Evolutionary conservation across 345 rosid genomes (phyloP).

Genomic region (Dipteronia sinensis): DNA sequence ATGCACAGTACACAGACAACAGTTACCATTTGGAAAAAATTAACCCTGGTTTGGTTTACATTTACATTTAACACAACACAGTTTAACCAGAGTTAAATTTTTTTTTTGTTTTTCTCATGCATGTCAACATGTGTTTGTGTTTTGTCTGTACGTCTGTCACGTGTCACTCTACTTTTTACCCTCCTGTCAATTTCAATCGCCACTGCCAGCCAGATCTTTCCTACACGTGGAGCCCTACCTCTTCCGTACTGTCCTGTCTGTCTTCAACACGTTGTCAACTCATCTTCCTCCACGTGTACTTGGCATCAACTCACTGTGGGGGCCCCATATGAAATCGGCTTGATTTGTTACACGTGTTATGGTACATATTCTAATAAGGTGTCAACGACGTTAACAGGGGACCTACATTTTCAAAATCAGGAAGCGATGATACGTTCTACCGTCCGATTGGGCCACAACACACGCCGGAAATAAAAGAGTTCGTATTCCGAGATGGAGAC

Average conservation of each 20-base stretch:
- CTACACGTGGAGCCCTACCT: constrained; percentile 21
- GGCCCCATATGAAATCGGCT: neutral
- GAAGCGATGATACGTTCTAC: constrained; percentile 18
- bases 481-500: constrained; percentile 23
- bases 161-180: constrained; percentile 2
- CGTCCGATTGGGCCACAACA: constrained; percentile 27
- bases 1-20: neutral
- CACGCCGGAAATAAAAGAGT: constrained; percentile 22
- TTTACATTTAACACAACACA: no score
- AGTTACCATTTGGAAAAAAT: neutral
- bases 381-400: constrained; percentile 23
- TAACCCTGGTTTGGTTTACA: neutral
- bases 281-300: constrained; percentile 13
- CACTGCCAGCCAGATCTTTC: constrained; percentile 20
- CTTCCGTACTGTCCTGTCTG: neutral
- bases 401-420: constrained; percentile 18
- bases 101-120: no score
- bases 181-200: constrained; percentile 33
- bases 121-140: no score
- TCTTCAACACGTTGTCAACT: constrained; percentile 22
- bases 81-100: neutral
- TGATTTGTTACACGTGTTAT: constrained; percentile 25
- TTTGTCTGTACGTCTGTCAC: constrained; percentile 10
- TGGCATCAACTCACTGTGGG: no score
- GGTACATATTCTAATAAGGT: neutral